These are phyloP conservation scores for Hippophae tibetana DNA, from an alignment of 306 rosid genomes.

Conservation along the genomic window DNA sequence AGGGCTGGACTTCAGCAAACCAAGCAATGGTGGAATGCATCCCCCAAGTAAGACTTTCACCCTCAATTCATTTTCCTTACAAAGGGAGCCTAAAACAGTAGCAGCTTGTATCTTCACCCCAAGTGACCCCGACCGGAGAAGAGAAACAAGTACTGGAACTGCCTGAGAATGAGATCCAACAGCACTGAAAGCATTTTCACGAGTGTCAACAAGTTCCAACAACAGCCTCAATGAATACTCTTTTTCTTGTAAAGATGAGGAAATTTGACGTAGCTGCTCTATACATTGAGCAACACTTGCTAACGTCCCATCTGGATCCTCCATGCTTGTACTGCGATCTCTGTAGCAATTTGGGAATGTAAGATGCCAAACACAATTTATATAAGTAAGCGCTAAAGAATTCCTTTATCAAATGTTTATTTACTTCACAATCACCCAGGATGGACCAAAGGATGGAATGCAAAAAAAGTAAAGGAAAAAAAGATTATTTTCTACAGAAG, in stretches of 20 bases:
- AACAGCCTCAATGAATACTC: conserved; percentile 84
- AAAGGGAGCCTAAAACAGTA: conserved; percentile 81
- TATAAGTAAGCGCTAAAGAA: not conserved
- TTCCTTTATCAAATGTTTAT: not conserved
- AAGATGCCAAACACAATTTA: conserved; percentile 9
- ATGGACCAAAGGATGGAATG: not conserved
- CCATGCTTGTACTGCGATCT: conserved; percentile 84
- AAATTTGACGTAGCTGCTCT: conserved; percentile 89
- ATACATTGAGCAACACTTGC: conserved; percentile 99
- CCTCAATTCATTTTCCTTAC: conserved; percentile 92
- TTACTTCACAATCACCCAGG: not conserved
- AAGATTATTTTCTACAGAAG: not conserved
- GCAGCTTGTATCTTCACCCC: conserved; percentile 97
- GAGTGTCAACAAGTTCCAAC: conserved; percentile 72
- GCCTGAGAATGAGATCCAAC: conserved; percentile 99
- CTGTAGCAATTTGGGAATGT: conserved; percentile 39
- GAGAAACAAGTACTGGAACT: conserved; percentile 99
- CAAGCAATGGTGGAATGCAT: conserved; percentile 96
- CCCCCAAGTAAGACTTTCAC: conserved; percentile 98
- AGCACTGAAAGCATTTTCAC: conserved; percentile 96
- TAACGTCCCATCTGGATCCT: conserved; percentile 96
- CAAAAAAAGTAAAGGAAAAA: not conserved
- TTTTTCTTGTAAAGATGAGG: conserved; percentile 71
- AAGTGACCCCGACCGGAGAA: conserved; percentile 85
- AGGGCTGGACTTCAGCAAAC: conserved; percentile 86